phyloP scores from a whole-genome alignment of 805 yeast genomes.

The Zygoascus tannicola region DNA sequence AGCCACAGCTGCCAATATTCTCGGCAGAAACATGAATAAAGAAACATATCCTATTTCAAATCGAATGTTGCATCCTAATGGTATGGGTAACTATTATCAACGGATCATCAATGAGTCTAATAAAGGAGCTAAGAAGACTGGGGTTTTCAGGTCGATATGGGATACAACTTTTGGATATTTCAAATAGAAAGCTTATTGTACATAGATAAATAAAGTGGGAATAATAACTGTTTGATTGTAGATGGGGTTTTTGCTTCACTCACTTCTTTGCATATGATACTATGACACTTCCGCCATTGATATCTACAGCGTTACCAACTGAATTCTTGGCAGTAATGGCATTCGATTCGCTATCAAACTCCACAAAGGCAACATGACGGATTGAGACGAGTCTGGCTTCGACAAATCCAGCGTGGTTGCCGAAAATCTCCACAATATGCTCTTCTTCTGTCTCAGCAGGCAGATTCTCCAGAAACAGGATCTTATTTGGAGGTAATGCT shows the following conservation, averaged over 20 bases:
- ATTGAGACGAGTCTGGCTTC: constrained; percentile 59
- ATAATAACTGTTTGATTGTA: too few relatives aligned
- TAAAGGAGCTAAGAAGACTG: constrained; percentile 60
- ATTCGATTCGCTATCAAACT: constrained; percentile 48
- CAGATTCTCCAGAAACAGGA: constrained; percentile 57
- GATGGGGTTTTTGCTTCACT: neutral
- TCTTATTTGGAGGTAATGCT: constrained; percentile 57
- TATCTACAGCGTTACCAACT: constrained; percentile 20
- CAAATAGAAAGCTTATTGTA: constrained; percentile 11
- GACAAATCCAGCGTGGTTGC: constrained; percentile 46
- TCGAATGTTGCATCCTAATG: constrained; percentile 67
- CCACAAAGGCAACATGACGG: constrained; percentile 70
- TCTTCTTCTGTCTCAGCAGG: constrained; percentile 37
- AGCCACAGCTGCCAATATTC: constrained; percentile 16
- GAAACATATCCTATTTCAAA: constrained; percentile 29
- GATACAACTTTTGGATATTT: constrained; percentile 62
- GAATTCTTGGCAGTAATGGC: constrained; percentile 36
- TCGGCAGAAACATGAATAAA: constrained; percentile 15
- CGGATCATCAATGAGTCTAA: constrained; percentile 60
- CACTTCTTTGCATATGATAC: constrained; percentile 30
- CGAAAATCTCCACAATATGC: constrained; percentile 40
- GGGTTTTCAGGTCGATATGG: constrained; percentile 53
- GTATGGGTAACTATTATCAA: constrained; percentile 70
- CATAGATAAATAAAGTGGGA: neutral
- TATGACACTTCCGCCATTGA: constrained; percentile 20